Conservation (phyloP, 2,329 filamentous ascomycete species). For the Colletotrichum costaricense region DNA sequence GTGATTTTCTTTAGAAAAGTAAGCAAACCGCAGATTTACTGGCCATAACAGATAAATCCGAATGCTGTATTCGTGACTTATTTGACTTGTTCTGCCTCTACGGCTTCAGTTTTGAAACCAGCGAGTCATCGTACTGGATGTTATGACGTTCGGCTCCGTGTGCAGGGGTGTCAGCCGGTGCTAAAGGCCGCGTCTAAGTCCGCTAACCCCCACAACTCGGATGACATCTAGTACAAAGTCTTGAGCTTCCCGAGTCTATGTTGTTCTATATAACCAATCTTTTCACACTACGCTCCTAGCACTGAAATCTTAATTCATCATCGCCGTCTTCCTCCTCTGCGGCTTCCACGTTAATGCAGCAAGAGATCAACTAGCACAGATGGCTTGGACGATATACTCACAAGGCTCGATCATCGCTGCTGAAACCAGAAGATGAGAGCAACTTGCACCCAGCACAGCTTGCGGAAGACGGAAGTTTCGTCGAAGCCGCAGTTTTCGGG, state of each 20-base stretch:
- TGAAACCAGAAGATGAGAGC: no score
- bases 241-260: background rate
- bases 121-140: background rate
- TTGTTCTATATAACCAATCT: no score
- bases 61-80: background rate
- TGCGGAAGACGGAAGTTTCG: no score
- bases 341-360: no score
- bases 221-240: background rate
- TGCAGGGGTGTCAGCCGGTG: background rate
- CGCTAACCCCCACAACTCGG: background rate
- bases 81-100: background rate
- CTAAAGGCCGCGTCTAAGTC: background rate
- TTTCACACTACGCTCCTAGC: no score
- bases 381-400: no score
- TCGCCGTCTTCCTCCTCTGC: no score
- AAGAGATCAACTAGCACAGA: no score
- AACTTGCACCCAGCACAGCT: no score
- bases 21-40: background rate
- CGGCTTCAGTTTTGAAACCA: background rate
- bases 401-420: no score
- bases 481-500: background rate
- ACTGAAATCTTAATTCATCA: no score
- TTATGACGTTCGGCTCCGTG: background rate
- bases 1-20: background rate
- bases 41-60: background rate